A percentile compares a stretch with the other conserved stretches of the same genome.
Conservation (phyloP, 495 filamentous ascomycete species). For the Aspergillus diversus region DNA sequence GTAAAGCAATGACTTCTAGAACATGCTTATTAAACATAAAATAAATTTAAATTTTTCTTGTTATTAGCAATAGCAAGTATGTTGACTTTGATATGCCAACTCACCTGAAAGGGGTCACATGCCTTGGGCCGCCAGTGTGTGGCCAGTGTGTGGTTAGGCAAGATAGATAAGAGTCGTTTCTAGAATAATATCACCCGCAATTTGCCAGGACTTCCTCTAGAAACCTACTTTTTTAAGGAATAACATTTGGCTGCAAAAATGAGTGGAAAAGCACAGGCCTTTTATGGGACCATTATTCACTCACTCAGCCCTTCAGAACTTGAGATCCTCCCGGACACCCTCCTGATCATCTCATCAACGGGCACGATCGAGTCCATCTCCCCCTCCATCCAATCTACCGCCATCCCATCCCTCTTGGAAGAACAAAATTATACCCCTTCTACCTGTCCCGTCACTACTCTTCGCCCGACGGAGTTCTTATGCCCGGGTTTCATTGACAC, state of each 20-base stretch:
- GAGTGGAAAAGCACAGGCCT: not conserved
- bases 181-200: no score
- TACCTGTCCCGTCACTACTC: slow-evolving; percentile 25
- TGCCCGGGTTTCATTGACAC: slow-evolving; percentile 67
- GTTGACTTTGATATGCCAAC: no score
- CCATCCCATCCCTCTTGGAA: not conserved
- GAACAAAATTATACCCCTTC: not conserved
- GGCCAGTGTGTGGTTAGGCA: no score
- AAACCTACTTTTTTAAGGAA: no score
- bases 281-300: not conserved
- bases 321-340: not conserved
- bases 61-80: no score
- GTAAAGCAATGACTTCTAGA: no score
- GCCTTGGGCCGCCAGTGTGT: no score
- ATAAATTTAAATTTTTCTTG: no score
- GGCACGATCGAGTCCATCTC: not conserved
- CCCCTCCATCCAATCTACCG: not conserved
- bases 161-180: no score
- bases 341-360: not conserved
- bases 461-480: slow-evolving; percentile 56
- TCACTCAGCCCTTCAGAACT: not conserved
- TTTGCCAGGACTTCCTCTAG: no score
- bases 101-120: no score
- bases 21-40: no score
- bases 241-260: not conserved